Evolutionary conservation across 345 rosid genomes (phyloP).

Genomic region (Conringia planisiliqua): DNA sequence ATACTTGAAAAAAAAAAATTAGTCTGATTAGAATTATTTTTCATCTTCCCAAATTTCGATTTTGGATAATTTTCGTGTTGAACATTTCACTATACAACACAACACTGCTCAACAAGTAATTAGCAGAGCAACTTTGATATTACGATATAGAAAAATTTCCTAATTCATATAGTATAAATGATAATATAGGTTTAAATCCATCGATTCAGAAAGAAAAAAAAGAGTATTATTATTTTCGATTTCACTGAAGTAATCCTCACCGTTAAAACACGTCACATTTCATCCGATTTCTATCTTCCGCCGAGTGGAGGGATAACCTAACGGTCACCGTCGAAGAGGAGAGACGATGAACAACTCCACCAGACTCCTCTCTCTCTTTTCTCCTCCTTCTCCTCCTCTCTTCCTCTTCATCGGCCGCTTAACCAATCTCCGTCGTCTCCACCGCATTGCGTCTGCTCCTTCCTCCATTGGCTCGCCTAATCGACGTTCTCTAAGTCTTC

Average conservation of each 20-base stretch:
- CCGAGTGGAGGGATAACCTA: neutral
- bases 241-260: too few species aligned
- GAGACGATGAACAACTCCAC: constrained; percentile 56
- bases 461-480: constrained; percentile 10
- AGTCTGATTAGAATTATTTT: neutral
- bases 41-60: neutral
- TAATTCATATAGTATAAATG: too few species aligned
- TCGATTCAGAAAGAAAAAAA: too few species aligned
- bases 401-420: constrained; percentile 33
- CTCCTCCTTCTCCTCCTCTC: constrained; percentile 45
- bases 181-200: too few species aligned
- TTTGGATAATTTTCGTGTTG: neutral
- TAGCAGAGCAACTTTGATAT: too few species aligned
- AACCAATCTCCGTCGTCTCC: constrained; percentile 26
- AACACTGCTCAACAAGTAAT: too few species aligned
- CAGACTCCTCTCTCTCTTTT: constrained; percentile 58
- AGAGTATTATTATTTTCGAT: too few species aligned
- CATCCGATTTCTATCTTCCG: neutral
- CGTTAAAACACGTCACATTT: neutral
- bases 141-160: too few species aligned
- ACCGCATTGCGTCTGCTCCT: neutral
- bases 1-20: neutral
- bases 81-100: too few species aligned
- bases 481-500: constrained; percentile 3
- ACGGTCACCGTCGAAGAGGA: constrained; percentile 17